Base-by-base conservation (phyloP, 768 basidiomycete genomes). In the Leccinum aurantiacum region DNA sequence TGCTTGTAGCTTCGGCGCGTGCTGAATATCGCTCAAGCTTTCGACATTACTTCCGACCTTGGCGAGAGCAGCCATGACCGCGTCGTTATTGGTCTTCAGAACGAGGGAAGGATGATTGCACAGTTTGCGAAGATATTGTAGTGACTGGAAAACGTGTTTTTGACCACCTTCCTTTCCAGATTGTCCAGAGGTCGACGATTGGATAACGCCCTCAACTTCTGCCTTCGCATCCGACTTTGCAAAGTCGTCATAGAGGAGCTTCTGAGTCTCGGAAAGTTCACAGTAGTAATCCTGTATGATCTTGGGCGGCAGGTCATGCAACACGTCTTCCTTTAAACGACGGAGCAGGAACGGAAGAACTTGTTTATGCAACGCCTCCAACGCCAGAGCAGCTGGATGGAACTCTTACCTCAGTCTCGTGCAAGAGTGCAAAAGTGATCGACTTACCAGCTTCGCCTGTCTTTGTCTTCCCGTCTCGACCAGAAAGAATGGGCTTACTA, bases 211-310 rank as follows among this genome's bases (percentile, higher is more conserved):
- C 59, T 90, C 86, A 0, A 81, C 89, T 46, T 84, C 80, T 38
- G 77, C 67, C 60, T 80, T 82, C 31, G 89, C 91, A 60, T 85
- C 85, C 6, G 94, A 93, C 68, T 84, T 86, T 2, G 90, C 85
- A 71, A 95, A 98, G 68, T 96, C 90, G 69, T 98, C 97, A 70
- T 98, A 99, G 17, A 99, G 83, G 61, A 86, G 80, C 72, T 94
- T 95, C 77, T 99, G 97, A 19, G 98, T 76, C 0, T 94, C 91
- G 0, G 96, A 98, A 3, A 99, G 82, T 70, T 98, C 96, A 79
- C 95, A 98, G 70, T 98, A 95, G 73, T 98, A 98, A 72, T 99
- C 97, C 74, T 99, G 97, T 59, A 99, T 98, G 74, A 99, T 99
- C 78, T 99, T 98, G 4, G 97, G 97, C 1, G 97, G 97, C 3